Evolutionary conservation across 139 green algal genomes (phyloP), one percentile per base, ranked within the genome.

Genomic region (Zygnema circumcarinatum): DNA sequence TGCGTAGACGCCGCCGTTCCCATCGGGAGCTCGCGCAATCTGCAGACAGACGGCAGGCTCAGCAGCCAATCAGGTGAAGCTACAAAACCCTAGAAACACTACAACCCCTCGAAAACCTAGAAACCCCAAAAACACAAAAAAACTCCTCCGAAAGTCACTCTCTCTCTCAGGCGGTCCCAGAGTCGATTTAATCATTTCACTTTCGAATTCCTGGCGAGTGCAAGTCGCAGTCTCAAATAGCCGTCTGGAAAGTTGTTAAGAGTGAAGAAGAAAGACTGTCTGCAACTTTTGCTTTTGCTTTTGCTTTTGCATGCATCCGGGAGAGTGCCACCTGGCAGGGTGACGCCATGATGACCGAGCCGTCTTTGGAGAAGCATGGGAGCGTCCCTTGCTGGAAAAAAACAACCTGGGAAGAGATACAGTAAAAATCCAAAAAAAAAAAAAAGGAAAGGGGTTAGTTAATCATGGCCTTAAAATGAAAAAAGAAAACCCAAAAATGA

Each of bases 1-100:
- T 68, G 33, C 31, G 92, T 98, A 99, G 53, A 99, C 86, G 11
- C 97, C 97, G 32, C 97, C 97, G 89, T 99, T 99, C 88, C 97
- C 97, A 87, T 99, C 95, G 21, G 97, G 97, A 0, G 95, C 92
- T 78, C 41, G 35, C n/a, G 87, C 67, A 1, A 91, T 20, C 78
- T 88, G 83, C 83, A 85, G 41, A 85, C 67, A 47, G 33, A 86
- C 38, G 39, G 11, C 41, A 85, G 67, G 29, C 1, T 32, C 73
- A 84, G 78, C 39, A 80, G 79, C 67, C 0, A 35, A 36, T 16
- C 38, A 36, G 68, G 20, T 53, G 68, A 76, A 76, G 7, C 21
- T 0, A 20, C 16, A 56, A n/a, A n/a, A n/a, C n/a, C n/a, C n/a
- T n/a, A n/a, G n/a, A n/a, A n/a, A n/a, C n/a, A n/a, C n/a, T n/a